Base-by-base conservation (phyloP, 1,139 yeast genomes). In the Zygotorulaspora mrakii region DNA sequence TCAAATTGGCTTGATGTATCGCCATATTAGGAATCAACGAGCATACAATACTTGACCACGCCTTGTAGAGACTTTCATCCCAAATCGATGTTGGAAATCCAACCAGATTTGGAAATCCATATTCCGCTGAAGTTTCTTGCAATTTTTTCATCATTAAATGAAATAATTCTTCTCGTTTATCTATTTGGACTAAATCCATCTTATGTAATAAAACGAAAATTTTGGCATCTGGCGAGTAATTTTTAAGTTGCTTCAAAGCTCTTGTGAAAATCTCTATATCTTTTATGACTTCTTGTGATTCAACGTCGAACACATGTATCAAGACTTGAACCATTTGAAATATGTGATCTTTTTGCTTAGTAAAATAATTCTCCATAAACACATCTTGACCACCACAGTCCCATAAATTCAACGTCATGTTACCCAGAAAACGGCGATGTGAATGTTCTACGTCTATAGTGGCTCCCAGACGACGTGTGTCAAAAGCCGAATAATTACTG, bases 341-440 rank as follows among this genome's bases (percentile, higher is more conserved):
- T 33, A 89, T 88, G 60, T 86, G 95, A 59, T 85, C 95, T 58
- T 89, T 76, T 59, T 89, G 91, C 43, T 84, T 77, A 5, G 94
- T 77, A 55, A 85, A 80, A 61, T 91, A 91, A 64, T 88, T 89
- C 59, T 89, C 96, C 86, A 94, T 89, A 55, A 89, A 94, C 2
- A 85, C 89, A 62, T 91, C 97, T 64, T 91, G 99, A 3, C 95
- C 95, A 52, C 98, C 99, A 66, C 98, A 91, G 62, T 91, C 99
- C 98, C 98, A 89, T 23, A 91, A 69, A 54, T 91, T 91, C 42
- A 91, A 71, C 1, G 96, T 88, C 94, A 91, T 87, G 61, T 91
- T 89, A 3, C 96, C 96, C 45, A 91, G 69, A 58, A 91, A 89
- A 42, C 97, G 70, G 39, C 91, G 69, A 64, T 91, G 96, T 3